phyloP scores from a whole-genome alignment of 352 stramenopile species.

The Phytophthora palmivora region DNA sequence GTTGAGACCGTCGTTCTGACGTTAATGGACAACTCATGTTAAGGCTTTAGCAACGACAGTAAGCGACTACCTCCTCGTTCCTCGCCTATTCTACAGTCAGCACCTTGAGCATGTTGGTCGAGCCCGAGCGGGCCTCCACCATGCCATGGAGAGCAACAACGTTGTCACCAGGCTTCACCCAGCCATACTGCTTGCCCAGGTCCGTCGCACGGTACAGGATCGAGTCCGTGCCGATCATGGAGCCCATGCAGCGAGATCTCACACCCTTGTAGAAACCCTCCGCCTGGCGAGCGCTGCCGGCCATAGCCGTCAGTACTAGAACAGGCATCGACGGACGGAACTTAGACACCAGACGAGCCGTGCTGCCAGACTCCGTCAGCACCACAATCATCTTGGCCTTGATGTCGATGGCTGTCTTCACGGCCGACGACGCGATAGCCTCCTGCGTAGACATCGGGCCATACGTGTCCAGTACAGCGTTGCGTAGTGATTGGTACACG shows the following conservation, averaged over 20 bases:
- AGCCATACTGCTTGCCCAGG: conserved; percentile 82
- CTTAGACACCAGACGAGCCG: conserved; percentile 93
- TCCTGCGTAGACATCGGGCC: conserved; percentile 84
- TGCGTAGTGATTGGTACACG: no score
- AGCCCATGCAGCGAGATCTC: conserved; percentile 66
- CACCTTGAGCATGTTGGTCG: conserved; percentile 92
- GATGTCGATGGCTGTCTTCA: conserved; percentile 97
- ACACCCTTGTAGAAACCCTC: conserved; percentile 68
- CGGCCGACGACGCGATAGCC: conserved; percentile 95
- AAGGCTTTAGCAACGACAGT: conserved; percentile 6
- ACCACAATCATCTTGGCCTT: no score
- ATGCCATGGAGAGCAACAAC: conserved; percentile 90
- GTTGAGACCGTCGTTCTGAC: conserved; percentile 10
- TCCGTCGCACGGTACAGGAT: conserved; percentile 87
- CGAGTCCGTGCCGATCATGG: conserved; percentile 88
- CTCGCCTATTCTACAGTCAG: conserved; percentile 81
- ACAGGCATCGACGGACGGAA: conserved; percentile 88
- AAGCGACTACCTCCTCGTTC: neutral
- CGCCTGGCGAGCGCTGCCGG: conserved; percentile 51
- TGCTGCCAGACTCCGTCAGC: conserved; percentile 94
- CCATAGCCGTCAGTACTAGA: no score
- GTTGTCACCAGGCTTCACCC: no score
- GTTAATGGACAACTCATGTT: conserved; percentile 25
- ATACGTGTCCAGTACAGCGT: conserved; percentile 56
- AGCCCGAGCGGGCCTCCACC: conserved; percentile 80